A percentile compares a stretch with the other conserved stretches of the same genome.
phyloP scores from a whole-genome alignment of 164 flowering plant genomes.

The Vitis riparia region DNA sequence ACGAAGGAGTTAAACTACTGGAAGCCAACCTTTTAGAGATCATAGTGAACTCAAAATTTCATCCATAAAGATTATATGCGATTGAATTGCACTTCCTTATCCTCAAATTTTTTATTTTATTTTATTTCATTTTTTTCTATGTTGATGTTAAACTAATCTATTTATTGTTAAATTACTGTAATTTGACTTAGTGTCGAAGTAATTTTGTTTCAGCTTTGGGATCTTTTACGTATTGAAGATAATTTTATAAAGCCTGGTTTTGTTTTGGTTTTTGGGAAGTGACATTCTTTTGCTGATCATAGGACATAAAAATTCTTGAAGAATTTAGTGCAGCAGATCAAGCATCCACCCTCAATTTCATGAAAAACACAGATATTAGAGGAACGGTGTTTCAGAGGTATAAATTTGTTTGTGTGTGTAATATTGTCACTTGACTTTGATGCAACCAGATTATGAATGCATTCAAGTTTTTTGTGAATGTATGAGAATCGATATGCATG shows the following conservation, averaged over 20 bases:
- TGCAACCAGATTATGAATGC: background rate
- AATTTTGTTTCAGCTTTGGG: too few relatives aligned
- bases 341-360: slow-evolving; percentile 83
- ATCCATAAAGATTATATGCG: background rate
- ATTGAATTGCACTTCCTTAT: background rate
- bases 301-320: slow-evolving; percentile 81
- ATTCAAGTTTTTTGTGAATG: background rate
- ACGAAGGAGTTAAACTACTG: background rate
- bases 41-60: background rate
- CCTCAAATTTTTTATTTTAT: too few relatives aligned
- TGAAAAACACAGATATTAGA: slow-evolving; percentile 40
- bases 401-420: background rate
- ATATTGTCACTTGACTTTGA: background rate
- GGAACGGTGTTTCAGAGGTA: slow-evolving; percentile 95
- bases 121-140: too few relatives aligned
- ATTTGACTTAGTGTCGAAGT: too few relatives aligned
- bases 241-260: background rate
- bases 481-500: too few relatives aligned
- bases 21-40: background rate
- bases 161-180: too few relatives aligned
- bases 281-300: slow-evolving; percentile 5
- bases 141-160: too few relatives aligned
- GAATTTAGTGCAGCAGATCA: slow-evolving; percentile 59
- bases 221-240: too few relatives aligned
- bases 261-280: background rate